phyloP scores from a whole-genome alignment of 2,329 filamentous ascomycete genomes.

The Colletotrichum liaoningense region DNA sequence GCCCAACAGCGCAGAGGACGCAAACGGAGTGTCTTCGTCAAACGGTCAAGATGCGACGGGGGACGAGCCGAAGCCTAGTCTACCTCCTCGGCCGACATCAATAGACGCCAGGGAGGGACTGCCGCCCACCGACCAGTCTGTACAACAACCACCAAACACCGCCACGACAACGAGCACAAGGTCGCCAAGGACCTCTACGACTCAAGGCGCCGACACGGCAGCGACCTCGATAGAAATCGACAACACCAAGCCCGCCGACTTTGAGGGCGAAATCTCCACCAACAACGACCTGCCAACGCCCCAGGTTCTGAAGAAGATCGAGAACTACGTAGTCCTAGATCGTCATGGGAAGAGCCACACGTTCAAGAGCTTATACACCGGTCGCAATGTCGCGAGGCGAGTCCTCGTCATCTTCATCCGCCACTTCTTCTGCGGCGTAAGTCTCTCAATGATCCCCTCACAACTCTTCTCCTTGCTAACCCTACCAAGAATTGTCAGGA shows the following conservation, averaged over 20 bases:
- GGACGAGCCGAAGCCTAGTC: background rate
- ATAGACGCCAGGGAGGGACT: background rate
- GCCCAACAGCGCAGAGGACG: background rate
- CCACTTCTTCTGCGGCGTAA: constrained; percentile 84
- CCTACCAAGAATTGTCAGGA: constrained; percentile 77
- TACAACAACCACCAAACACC: constrained; percentile 10
- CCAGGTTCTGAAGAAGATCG: constrained; percentile 62
- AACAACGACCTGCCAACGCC: constrained; percentile 65
- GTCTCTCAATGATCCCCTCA: constrained; percentile 44
- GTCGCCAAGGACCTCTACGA: constrained; percentile 27
- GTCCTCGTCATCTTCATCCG: constrained; percentile 80
- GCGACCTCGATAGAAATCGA: constrained; percentile 48
- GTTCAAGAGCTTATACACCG: constrained; percentile 73
- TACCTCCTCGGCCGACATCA: background rate
- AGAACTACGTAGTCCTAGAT: constrained; percentile 70
- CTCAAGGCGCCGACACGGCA: constrained; percentile 11
- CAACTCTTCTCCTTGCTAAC: constrained; percentile 15
- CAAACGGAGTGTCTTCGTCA: background rate
- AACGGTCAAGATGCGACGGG: constrained; percentile 19
- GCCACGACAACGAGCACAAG: constrained; percentile 6
- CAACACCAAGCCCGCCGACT: constrained; percentile 59
- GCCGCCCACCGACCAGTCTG: background rate
- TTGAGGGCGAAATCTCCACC: constrained; percentile 66
- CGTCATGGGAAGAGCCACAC: constrained; percentile 67
- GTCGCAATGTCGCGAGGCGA: constrained; percentile 62